Percentiles rank a stretch among this genome's conserved stretches.
Evolutionary conservation across 768 basidiomycete genomes (phyloP).

Genomic region (Lactarius evosmus): DNA sequence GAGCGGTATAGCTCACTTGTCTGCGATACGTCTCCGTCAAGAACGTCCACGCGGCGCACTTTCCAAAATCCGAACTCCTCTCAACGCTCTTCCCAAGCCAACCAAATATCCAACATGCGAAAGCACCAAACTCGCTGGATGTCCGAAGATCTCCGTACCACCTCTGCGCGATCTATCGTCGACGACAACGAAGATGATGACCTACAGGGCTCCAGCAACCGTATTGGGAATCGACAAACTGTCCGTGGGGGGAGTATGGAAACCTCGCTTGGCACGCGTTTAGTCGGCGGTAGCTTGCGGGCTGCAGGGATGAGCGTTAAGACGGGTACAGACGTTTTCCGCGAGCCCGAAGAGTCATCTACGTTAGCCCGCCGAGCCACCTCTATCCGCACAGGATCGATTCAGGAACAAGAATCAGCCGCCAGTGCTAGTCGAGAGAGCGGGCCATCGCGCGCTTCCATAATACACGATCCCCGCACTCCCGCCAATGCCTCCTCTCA

Average conservation of each 20-base stretch:
- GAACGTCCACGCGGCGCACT: conserved; percentile 24
- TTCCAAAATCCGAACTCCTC: conserved; percentile 29
- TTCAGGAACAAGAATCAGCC: not conserved
- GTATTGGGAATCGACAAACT: conserved; percentile 50
- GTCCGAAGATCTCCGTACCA: conserved; percentile 44
- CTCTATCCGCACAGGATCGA: conserved; percentile 6
- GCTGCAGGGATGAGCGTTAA: conserved; percentile 60
- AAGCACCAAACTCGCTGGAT: conserved; percentile 53
- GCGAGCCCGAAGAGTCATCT: conserved; percentile 5
- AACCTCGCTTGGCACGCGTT: conserved; percentile 56
- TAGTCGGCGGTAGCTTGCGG: conserved; percentile 65
- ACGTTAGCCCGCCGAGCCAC: conserved; percentile 5
- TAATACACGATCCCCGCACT: conserved; percentile 26
- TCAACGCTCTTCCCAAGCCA: conserved; percentile 34
- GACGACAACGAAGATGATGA: conserved; percentile 32
- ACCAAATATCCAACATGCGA: conserved; percentile 44
- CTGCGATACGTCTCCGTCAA: conserved; percentile 23
- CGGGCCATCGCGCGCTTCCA: conserved; percentile 13
- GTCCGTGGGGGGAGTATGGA: conserved; percentile 68
- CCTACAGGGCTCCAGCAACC: conserved; percentile 22
- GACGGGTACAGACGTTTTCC: conserved; percentile 39
- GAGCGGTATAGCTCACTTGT: conserved; percentile 25
- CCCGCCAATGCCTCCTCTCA: conserved; percentile 24
- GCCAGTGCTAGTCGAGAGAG: conserved; percentile 11
- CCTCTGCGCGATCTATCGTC: conserved; percentile 28